Percentiles rank a stretch among this genome's conserved stretches.
These are phyloP conservation scores for Porphyrellus cyaneotinctus DNA, from an alignment of 768 basidiomycete species.

Conservation along the genomic window DNA sequence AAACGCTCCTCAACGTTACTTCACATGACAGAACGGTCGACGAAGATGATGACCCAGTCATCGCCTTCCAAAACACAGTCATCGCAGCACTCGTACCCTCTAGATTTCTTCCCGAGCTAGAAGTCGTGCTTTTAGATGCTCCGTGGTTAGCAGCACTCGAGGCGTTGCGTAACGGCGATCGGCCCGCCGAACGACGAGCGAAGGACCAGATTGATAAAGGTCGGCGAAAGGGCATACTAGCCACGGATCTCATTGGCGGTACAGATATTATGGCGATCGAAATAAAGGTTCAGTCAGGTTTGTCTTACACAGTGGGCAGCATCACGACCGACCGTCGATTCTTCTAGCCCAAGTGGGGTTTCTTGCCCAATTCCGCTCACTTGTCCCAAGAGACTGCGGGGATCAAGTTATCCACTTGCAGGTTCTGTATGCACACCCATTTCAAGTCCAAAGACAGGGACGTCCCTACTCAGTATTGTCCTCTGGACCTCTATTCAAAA, in stretches of 20 bases:
- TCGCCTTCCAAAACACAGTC: constrained; percentile 60
- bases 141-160: constrained; percentile 61
- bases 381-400: constrained; percentile 54
- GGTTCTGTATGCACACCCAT: constrained; percentile 87
- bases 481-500: constrained; percentile 84
- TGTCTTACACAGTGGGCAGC: not conserved
- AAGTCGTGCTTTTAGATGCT: constrained; percentile 41
- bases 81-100: constrained; percentile 62
- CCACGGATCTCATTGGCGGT: constrained; percentile 74
- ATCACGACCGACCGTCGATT: not conserved
- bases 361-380: constrained; percentile 63
- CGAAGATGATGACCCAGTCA: constrained; percentile 37
- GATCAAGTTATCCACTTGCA: constrained; percentile 71
- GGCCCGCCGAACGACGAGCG: constrained; percentile 54
- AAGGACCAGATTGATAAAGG: constrained; percentile 57
- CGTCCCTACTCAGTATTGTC: constrained; percentile 61
- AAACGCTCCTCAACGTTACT: constrained; percentile 33
- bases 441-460: constrained; percentile 37
- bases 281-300: constrained; percentile 67
- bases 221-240: constrained; percentile 59
- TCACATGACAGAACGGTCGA: constrained; percentile 25
- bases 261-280: constrained; percentile 65
- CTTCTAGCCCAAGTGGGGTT: constrained; percentile 93
- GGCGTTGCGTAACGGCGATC: constrained; percentile 39
- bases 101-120: constrained; percentile 54